Conservation (phyloP, 2,329 filamentous ascomycete species). For the Atkinsonella hypoxylon region DNA sequence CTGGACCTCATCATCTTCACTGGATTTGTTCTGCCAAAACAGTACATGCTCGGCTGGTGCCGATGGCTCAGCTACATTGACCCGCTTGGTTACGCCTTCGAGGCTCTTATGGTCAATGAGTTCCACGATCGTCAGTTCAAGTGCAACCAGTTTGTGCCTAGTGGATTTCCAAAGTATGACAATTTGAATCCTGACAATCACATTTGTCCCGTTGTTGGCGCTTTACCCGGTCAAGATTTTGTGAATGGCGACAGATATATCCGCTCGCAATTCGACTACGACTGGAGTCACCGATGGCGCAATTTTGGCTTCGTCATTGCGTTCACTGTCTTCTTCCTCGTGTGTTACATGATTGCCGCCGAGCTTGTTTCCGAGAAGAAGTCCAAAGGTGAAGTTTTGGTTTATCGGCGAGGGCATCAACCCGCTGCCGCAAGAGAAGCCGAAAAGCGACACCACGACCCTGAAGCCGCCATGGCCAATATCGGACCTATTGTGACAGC, state of each 20-base stretch:
- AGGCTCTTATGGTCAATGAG: conserved; percentile 73
- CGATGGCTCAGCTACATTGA: conserved; percentile 76
- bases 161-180: conserved; percentile 10
- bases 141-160: conserved; percentile 36
- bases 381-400: conserved; percentile 64
- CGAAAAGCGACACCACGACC: conserved; percentile 51
- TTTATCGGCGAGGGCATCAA: conserved; percentile 60
- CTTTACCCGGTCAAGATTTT: conserved; percentile 34
- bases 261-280: conserved; percentile 42
- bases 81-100: conserved; percentile 69
- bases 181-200: conserved; percentile 26
- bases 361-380: conserved; percentile 55
- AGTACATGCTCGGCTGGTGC: conserved; percentile 69
- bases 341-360: conserved; percentile 49
- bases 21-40: conserved; percentile 52
- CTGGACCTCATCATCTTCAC: conserved; percentile 58
- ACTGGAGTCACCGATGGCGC: conserved; percentile 49
- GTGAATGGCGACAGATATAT: conserved; percentile 51
- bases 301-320: conserved; percentile 59
- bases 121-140: conserved; percentile 53
- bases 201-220: conserved; percentile 49
- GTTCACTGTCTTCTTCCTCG: conserved; percentile 50
- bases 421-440: conserved; percentile 43
- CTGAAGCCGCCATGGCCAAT: conserved; percentile 37
- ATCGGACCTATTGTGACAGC: conserved; percentile 37